Evolutionary conservation across 176 grass and related monocot genomes (phyloP).

Genomic region (Rhynchospora tenuis): DNA sequence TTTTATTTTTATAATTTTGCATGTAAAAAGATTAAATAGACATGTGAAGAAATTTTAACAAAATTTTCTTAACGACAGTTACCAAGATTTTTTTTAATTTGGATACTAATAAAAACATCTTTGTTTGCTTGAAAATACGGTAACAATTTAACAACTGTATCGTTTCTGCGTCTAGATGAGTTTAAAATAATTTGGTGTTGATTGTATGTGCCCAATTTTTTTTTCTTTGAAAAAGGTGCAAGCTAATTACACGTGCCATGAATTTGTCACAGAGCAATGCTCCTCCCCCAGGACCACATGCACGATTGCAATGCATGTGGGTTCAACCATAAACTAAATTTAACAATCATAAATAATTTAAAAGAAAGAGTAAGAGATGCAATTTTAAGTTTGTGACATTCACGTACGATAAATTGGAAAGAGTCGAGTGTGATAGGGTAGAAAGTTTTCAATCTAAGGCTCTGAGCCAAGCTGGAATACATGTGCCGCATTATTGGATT

Average conservation of each 20-base stretch:
- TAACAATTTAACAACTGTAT: not conserved
- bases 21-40: no score
- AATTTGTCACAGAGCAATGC: not conserved
- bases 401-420: not conserved
- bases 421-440: not conserved
- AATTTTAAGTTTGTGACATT: slow-evolving; percentile 13
- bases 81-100: no score
- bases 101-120: not conserved
- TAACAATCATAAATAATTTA: not conserved
- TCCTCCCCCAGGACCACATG: not conserved
- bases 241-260: not conserved
- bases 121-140: not conserved
- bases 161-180: not conserved
- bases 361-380: not conserved
- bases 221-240: not conserved
- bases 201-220: not conserved
- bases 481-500: not conserved
- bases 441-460: not conserved
- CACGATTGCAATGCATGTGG: slow-evolving; percentile 10
- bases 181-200: not conserved
- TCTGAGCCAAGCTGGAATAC: not conserved
- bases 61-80: no score
- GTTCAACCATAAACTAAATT: not conserved
- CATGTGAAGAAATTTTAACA: no score
- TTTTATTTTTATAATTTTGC: no score